A percentile compares a stretch with the other conserved stretches of the same genome.
Evolutionary conservation across 176 grass and related monocot species (phyloP).

Genomic region (Metroxylon sagu): DNA sequence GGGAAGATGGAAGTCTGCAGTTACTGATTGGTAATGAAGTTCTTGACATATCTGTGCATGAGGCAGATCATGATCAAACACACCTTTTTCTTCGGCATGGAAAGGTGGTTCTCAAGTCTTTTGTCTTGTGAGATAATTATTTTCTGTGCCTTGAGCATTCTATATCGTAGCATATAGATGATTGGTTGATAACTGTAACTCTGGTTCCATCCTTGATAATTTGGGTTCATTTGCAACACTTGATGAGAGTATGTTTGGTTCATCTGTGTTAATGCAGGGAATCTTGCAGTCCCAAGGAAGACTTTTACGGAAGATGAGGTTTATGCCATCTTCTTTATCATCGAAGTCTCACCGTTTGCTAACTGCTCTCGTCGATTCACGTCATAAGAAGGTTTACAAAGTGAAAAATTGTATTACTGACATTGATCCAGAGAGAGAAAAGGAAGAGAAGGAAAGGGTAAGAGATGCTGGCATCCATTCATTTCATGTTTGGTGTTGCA

Average conservation of each 20-base stretch:
- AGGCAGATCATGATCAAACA: conserved; percentile 81
- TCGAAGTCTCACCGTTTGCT: conserved; percentile 87
- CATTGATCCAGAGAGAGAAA: conserved; percentile 91
- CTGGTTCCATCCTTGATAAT: not conserved
- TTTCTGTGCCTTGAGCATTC: not conserved
- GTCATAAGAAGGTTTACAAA: conserved; percentile 92
- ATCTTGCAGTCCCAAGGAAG: conserved; percentile 97
- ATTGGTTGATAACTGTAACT: not conserved
- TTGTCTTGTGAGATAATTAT: not conserved
- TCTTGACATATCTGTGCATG: conserved; percentile 95
- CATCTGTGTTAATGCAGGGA: conserved; percentile 42
- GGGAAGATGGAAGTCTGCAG: conserved; percentile 93
- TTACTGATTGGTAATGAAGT: conserved; percentile 97
- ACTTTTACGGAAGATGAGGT: conserved; percentile 84
- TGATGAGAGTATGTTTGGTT: no score
- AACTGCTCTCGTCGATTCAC: conserved; percentile 94
- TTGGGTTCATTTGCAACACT: not conserved
- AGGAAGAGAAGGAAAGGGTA: conserved; percentile 90
- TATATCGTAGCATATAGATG: not conserved
- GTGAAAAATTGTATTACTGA: conserved; percentile 94
- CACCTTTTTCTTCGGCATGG: conserved; percentile 86
- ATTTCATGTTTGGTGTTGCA: no score
- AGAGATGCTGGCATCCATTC: conserved; percentile 4
- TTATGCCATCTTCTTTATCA: conserved; percentile 98
- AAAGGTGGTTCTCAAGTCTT: conserved; percentile 39